Conservation (phyloP, 139 green algal genomes). For the Chlorella sp. region DNA sequence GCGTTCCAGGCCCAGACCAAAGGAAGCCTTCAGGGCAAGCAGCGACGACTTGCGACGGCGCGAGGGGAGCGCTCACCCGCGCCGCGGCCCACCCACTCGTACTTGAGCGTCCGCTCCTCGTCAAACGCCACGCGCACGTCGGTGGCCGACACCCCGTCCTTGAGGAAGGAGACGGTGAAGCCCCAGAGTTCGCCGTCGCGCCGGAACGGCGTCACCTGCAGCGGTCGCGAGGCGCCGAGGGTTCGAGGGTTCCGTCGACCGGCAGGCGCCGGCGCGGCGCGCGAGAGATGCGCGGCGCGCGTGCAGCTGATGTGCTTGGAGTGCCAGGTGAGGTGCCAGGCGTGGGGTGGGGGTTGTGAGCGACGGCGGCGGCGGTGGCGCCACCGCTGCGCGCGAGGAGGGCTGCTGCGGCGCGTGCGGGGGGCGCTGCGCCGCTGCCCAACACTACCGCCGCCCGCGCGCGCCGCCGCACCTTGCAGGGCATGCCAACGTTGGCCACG, state of each 20-base stretch:
- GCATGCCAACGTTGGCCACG: conserved; percentile 67
- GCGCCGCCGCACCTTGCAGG: conserved; percentile 23
- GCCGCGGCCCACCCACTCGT: conserved; percentile 77
- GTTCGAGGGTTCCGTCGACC: no score
- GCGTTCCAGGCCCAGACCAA: no score
- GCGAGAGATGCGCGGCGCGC: not conserved
- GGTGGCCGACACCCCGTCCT: conserved; percentile 61
- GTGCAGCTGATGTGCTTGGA: not conserved
- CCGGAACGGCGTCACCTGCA: conserved; percentile 27
- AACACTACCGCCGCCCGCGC: not conserved
- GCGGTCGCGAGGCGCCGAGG: not conserved
- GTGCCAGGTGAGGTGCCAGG: not conserved
- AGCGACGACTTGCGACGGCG: no score
- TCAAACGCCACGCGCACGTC: conserved; percentile 79
- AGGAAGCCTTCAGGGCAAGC: no score
- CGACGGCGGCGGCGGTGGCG: not conserved
- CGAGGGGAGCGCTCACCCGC: no score
- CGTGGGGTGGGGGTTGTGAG: not conserved
- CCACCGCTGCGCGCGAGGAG: not conserved
- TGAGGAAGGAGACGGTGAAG: conserved; percentile 70
- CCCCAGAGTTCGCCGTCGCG: conserved; percentile 56
- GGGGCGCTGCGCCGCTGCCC: no score
- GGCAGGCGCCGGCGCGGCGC: no score
- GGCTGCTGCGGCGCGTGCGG: not conserved
- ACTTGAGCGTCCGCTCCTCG: conserved; percentile 54